Conservation (phyloP, 352 stramenopile species). For the Pythium periplocum region DNA sequence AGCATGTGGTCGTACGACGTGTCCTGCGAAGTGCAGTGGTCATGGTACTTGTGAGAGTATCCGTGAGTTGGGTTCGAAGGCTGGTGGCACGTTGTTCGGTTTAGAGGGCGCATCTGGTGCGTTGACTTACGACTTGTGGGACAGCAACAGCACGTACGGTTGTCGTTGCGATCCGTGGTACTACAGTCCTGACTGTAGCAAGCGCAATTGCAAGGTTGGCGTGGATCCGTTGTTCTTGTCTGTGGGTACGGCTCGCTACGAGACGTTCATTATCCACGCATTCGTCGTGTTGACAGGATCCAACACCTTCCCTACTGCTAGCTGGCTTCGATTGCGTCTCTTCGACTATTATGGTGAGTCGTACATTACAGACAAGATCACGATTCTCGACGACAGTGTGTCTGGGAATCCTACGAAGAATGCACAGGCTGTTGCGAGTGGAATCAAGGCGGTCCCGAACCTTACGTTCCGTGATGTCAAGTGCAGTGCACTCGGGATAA, state of each 20-base stretch:
- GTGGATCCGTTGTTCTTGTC: conserved; percentile 62
- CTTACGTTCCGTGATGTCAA: conserved; percentile 33
- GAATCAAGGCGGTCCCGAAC: conserved; percentile 43
- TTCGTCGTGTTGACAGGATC: too few relatives aligned
- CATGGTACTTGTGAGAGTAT: conserved; percentile 75
- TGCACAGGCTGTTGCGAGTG: not conserved
- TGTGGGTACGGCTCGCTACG: conserved; percentile 24
- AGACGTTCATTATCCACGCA: too few relatives aligned
- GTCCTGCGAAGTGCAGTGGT: conserved; percentile 60
- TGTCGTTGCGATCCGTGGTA: conserved; percentile 90
- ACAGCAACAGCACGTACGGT: conserved; percentile 72
- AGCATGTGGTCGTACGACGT: conserved; percentile 76
- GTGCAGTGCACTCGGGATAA: conserved; percentile 22
- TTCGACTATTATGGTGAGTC: conserved; percentile 69
- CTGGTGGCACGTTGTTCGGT: conserved; percentile 35
- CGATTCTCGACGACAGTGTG: too few relatives aligned
- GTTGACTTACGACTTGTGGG: conserved; percentile 71
- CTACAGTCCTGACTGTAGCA: conserved; percentile 74
- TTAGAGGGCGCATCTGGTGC: conserved; percentile 9
- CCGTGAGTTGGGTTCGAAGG: conserved; percentile 45
- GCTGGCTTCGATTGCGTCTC: conserved; percentile 44
- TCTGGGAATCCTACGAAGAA: not conserved
- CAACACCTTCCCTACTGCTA: too few relatives aligned
- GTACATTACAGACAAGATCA: conserved; percentile 55
- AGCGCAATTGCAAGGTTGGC: conserved; percentile 60